Percentiles rank a stretch among this genome's conserved stretches.
These are phyloP conservation scores for Mycena maculata DNA, from an alignment of 768 basidiomycete genomes.

Conservation along the genomic window DNA sequence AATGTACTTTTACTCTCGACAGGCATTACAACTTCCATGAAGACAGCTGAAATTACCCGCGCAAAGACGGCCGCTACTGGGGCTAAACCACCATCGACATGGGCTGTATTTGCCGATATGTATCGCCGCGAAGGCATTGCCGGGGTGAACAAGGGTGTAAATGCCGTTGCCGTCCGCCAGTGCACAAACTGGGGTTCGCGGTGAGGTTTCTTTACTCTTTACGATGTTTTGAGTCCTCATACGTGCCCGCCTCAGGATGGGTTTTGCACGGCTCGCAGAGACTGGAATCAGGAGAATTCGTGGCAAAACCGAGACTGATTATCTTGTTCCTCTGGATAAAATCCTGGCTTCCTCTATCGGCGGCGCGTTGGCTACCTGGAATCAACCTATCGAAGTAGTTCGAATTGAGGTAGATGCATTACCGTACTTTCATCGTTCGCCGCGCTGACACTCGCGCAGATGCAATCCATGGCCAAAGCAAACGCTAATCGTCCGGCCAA, in stretches of 20 bases:
- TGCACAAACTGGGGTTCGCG: slow-evolving; percentile 95
- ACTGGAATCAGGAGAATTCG: slow-evolving; percentile 77
- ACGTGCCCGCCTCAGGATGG: slow-evolving; percentile 71
- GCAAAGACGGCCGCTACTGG: slow-evolving; percentile 91
- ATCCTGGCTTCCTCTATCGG: slow-evolving; percentile 89
- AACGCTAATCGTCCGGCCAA: slow-evolving; percentile 89
- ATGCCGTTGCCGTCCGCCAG: slow-evolving; percentile 91
- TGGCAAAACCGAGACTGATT: slow-evolving; percentile 84
- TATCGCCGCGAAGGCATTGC: slow-evolving; percentile 92
- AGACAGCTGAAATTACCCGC: slow-evolving; percentile 97
- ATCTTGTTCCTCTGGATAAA: slow-evolving; percentile 83
- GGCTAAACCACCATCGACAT: slow-evolving; percentile 89
- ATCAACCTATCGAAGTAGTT: slow-evolving; percentile 98
- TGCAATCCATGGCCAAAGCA: slow-evolving; percentile 98
- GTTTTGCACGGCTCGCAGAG: slow-evolving; percentile 95
- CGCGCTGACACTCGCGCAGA: slow-evolving; percentile 58
- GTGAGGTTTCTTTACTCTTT: slow-evolving; percentile 53
- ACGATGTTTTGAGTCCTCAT: neutral
- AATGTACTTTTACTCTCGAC: slow-evolving; percentile 10
- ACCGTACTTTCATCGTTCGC: neutral
- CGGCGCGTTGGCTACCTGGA: slow-evolving; percentile 98
- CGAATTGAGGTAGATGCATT: slow-evolving; percentile 85
- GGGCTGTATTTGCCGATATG: slow-evolving; percentile 95
- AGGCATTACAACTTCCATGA: slow-evolving; percentile 99
- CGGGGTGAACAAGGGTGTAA: slow-evolving; percentile 99